Base-by-base conservation (phyloP, 2,329 filamentous ascomycete species). In the Botryotinia narcissicola region DNA sequence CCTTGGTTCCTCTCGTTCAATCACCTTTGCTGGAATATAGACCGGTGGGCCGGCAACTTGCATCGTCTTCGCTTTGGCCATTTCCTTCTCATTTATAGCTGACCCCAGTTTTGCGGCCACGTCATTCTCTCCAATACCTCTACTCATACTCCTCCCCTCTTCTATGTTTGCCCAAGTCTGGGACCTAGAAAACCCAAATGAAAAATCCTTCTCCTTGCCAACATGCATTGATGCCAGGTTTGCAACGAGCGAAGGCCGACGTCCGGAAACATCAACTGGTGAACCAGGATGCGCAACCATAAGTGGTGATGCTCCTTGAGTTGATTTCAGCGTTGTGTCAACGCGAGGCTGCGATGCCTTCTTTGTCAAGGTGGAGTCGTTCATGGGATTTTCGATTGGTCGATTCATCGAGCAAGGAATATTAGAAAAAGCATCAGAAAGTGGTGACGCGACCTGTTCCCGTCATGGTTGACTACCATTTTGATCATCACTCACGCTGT, bases 401-500 rank as follows among this genome's bases (percentile, higher is more conserved):
- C 74, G 76, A 57, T 77, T 78, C 61, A 79, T 75, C 74, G 77
- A 75, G 76, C 75, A 73, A 71, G 79, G 78, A 70, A 76, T 75
- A 75, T 76, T 77, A 77, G 78, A 78, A 79, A 79, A 78, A 73
- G 75, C 70, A 77, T 80, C 78, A 78, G 77, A 78, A 80, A 84
- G 83, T 83, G 82, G 82, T 83, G 85, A 83, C 85, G 85, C 85
- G 86, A 84, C 87, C 87, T 88, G 86, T 83, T 81, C 86, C 82
- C 85, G 84, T 88, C 87, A 90, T 86, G 87, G 87, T 63, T 82
- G 81, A 77, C 82, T 82, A 66, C 80, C 82, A 74, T 79, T 80
- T 73, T 78, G 78, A 73, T 79, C 79, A 62, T 80, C 80, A 72
- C 78, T 81, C 14, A 78, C 73, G 46, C 80, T 81, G 35, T 73